phyloP scores from a whole-genome alignment of 345 rosid genomes.

The Citrus inodora region DNA sequence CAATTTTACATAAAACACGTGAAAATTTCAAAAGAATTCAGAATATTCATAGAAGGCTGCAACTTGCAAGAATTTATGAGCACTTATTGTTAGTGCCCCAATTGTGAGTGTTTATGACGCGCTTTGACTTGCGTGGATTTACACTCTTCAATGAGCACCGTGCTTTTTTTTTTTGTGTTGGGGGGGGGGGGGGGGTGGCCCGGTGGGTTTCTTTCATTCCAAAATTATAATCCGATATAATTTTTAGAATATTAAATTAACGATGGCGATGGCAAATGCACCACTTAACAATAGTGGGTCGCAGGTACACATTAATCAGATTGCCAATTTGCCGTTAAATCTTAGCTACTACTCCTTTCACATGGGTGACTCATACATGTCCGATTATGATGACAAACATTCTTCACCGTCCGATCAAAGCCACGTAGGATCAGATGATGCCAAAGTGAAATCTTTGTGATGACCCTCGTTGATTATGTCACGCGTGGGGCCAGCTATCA shows the following conservation, averaged over 20 bases:
- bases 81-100: too few species aligned
- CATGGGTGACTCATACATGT: background rate
- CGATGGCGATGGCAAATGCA: background rate
- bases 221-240: background rate
- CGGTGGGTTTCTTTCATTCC: background rate
- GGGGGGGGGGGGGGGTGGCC: too few species aligned
- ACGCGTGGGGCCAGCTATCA: background rate
- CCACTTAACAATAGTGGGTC: background rate
- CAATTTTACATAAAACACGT: too few species aligned
- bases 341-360: background rate
- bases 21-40: too few species aligned
- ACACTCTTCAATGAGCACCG: background rate
- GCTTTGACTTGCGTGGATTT: constrained; percentile 4
- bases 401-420: background rate
- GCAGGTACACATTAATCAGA: background rate
- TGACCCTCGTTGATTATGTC: background rate
- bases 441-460: background rate
- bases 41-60: too few species aligned
- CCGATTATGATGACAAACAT: background rate
- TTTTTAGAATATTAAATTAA: background rate
- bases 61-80: too few species aligned
- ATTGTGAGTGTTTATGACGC: background rate
- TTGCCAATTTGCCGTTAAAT: background rate
- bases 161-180: background rate
- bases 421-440: background rate